phyloP scores from a whole-genome alignment of 805 yeast species.

The Candida yuanshanica region DNA sequence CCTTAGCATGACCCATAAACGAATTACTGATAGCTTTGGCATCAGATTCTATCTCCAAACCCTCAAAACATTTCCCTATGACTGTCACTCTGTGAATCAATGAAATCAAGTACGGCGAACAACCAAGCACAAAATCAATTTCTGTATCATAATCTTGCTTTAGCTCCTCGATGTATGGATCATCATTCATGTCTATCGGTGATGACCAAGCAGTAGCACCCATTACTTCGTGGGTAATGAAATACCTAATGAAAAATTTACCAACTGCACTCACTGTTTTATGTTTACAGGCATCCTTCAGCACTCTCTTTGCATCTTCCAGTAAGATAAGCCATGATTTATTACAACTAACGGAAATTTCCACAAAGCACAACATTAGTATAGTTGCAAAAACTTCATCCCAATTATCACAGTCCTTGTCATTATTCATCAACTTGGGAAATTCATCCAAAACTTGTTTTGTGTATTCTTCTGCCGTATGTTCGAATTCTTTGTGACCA shows the following conservation, averaged over 20 bases:
- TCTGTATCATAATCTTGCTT: slow-evolving; percentile 29
- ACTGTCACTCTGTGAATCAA: slow-evolving; percentile 32
- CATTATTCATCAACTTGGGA: slow-evolving; percentile 26
- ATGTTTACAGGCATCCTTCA: slow-evolving; percentile 23
- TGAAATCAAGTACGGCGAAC: slow-evolving; percentile 33
- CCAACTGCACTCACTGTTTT: slow-evolving; percentile 27
- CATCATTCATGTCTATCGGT: slow-evolving; percentile 23
- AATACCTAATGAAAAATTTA: slow-evolving; percentile 32
- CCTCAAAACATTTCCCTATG: slow-evolving; percentile 32
- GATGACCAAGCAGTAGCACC: slow-evolving; percentile 36
- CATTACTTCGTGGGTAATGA: slow-evolving; percentile 38
- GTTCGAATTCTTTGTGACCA: slow-evolving; percentile 25
- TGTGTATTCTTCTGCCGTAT: slow-evolving; percentile 25
- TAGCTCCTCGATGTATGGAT: slow-evolving; percentile 26
- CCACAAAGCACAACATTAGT: slow-evolving; percentile 35
- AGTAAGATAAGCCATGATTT: slow-evolving; percentile 33
- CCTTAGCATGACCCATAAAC: slow-evolving; percentile 22
- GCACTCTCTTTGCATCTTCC: slow-evolving; percentile 32
- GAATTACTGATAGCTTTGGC: slow-evolving; percentile 16
- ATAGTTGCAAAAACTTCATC: slow-evolving; percentile 36
- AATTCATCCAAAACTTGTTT: slow-evolving; percentile 26
- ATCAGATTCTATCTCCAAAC: slow-evolving; percentile 24
- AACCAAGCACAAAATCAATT: slow-evolving; percentile 36
- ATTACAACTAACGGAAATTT: slow-evolving; percentile 36
- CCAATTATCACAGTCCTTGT: slow-evolving; percentile 27